Evolutionary conservation across 1,284 basidiomycete species (phyloP).

Genomic region (Serendipita sp.): DNA sequence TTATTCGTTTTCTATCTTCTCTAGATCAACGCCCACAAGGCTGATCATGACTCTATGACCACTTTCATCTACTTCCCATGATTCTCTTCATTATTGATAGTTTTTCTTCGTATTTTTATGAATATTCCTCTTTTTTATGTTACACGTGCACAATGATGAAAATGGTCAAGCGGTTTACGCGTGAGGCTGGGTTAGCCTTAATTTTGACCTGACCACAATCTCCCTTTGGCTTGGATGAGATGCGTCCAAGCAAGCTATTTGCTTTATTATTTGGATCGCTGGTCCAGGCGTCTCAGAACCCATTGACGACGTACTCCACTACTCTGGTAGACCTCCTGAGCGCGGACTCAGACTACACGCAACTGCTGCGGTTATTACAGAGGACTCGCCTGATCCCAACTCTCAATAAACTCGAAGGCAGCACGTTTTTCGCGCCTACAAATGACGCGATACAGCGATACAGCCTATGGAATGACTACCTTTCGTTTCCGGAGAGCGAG

Average conservation of each 20-base stretch:
- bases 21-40: no score
- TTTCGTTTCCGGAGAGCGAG: conserved; percentile 1
- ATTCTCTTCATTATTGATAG: no score
- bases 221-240: not conserved
- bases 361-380: conserved; percentile 70
- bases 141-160: no score
- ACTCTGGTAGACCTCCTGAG: conserved; percentile 73
- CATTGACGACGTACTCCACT: conserved; percentile 21
- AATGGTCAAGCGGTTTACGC: no score
- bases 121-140: no score
- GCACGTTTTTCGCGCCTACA: conserved; percentile 89
- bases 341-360: conserved; percentile 64
- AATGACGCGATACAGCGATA: conserved; percentile 70
- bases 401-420: conserved; percentile 68
- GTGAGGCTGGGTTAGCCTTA: no score
- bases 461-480: conserved; percentile 25
- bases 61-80: no score
- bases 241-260: not conserved
- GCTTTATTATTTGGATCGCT: conserved; percentile 1
- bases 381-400: conserved; percentile 81
- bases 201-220: no score
- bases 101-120: no score
- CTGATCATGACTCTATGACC: no score
- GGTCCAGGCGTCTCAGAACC: not conserved
- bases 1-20: no score